phyloP scores from a whole-genome alignment of 2,329 filamentous ascomycete genomes.

The Penicillium palitans region DNA sequence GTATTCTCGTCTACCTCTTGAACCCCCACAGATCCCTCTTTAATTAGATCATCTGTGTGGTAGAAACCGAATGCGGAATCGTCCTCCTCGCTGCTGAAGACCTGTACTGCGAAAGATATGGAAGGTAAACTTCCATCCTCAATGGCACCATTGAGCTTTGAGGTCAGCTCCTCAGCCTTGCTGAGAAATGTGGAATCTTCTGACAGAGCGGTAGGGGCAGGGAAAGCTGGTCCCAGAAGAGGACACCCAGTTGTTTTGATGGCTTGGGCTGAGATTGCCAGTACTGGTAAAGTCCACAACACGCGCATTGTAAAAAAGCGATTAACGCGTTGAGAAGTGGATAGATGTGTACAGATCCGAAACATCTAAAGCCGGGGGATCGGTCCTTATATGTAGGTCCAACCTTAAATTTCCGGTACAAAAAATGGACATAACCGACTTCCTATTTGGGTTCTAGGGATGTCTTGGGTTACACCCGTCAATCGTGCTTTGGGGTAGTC shows the following conservation, averaged over 20 bases:
- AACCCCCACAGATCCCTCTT: constrained; percentile 32
- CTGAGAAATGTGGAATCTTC: neutral
- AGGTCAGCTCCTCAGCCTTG: neutral
- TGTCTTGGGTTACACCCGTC: neutral
- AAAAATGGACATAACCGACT: neutral
- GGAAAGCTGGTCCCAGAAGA: constrained; percentile 9
- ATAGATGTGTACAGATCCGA: neutral
- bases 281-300: neutral
- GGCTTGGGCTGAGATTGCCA: neutral
- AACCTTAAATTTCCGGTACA: neutral
- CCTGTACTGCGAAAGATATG: constrained; percentile 42
- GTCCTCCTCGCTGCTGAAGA: constrained; percentile 41
- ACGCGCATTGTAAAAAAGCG: neutral
- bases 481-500: no score
- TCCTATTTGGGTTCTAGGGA: neutral
- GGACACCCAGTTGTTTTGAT: constrained; percentile 3
- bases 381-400: neutral
- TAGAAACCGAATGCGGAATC: constrained; percentile 26
- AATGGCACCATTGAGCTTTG: constrained; percentile 4
- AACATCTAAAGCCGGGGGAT: neutral
- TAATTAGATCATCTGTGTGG: constrained; percentile 36
- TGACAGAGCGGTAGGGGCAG: constrained; percentile 9
- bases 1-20: constrained; percentile 42
- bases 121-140: constrained; percentile 6
- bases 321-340: neutral